Evolutionary conservation across 148 eudicot species (phyloP).

Genomic region (Chenopodium suecicum): DNA sequence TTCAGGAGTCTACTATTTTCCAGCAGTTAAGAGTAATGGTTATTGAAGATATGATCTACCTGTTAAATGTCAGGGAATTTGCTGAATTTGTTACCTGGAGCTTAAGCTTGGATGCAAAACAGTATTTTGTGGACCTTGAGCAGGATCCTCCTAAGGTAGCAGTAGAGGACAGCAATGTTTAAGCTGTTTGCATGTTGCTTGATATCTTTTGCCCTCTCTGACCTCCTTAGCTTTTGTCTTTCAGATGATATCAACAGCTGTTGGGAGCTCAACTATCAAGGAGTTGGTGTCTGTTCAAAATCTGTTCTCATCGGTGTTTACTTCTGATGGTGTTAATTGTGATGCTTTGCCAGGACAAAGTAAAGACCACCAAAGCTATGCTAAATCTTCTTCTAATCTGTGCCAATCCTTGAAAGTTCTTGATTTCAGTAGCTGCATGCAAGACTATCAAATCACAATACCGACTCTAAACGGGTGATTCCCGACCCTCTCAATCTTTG

Average conservation of each 20-base stretch:
- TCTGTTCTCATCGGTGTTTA: conserved; percentile 59
- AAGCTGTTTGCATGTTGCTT: neutral
- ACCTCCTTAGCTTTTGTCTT: conserved; percentile 16
- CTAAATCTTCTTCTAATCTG: conserved; percentile 29
- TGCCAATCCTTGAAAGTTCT: conserved; percentile 43
- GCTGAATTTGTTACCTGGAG: conserved; percentile 60
- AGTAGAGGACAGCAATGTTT: neutral
- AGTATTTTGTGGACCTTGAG: conserved; percentile 73
- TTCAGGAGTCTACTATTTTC: conserved; percentile 67
- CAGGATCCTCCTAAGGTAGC: conserved; percentile 85
- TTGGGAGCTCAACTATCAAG: conserved; percentile 39
- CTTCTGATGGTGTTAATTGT: conserved; percentile 38
- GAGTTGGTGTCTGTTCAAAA: conserved; percentile 60
- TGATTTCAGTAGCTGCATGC: conserved; percentile 74
- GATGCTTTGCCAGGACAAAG: conserved; percentile 30
- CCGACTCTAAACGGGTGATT: conserved; percentile 93
- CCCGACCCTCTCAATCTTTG: neutral
- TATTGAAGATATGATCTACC: conserved; percentile 90
- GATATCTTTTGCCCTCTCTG: neutral
- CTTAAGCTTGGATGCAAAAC: conserved; percentile 42
- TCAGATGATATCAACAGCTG: conserved; percentile 53
- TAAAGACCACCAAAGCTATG: conserved; percentile 19
- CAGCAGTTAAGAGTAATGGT: conserved; percentile 71
- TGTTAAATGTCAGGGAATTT: conserved; percentile 59
- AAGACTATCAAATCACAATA: conserved; percentile 66